These are phyloP conservation scores for Schrenkiella parvula DNA, from an alignment of 345 rosid genomes.

Conservation along the genomic window DNA sequence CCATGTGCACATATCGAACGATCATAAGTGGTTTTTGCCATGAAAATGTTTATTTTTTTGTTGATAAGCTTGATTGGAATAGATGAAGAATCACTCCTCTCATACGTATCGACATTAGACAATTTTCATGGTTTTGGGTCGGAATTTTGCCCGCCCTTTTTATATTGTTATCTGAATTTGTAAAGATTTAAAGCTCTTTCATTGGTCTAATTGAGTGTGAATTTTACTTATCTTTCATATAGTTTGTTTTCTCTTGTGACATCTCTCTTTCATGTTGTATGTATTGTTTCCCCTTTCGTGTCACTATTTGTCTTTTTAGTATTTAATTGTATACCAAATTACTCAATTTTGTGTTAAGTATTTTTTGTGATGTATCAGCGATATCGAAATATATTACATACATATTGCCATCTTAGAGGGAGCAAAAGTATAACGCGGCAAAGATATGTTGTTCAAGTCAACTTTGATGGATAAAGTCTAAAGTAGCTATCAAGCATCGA, in stretches of 20 bases:
- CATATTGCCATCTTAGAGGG: too few species aligned
- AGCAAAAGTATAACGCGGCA: not conserved
- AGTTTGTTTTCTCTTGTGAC: not conserved
- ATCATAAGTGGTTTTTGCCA: not conserved
- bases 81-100: constrained; percentile 3
- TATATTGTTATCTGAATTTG: not conserved
- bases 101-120: not conserved
- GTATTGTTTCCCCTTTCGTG: not conserved
- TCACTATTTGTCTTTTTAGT: not conserved
- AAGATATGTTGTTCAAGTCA: not conserved
- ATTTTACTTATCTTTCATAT: not conserved
- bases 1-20: constrained; percentile 33
- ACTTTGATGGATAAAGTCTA: not conserved
- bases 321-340: not conserved
- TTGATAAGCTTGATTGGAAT: not conserved
- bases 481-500: not conserved
- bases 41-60: not conserved
- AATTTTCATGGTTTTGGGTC: not conserved
- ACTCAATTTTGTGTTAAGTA: not conserved
- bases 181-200: not conserved
- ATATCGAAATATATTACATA: not conserved
- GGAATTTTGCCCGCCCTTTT: not conserved
- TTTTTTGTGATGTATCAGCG: not conserved
- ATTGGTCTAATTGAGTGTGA: not conserved
- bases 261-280: not conserved